Evolutionary conservation across 2,329 filamentous ascomycete genomes (phyloP), one percentile per base, ranked within the genome.

Genomic region (Alternaria triticimaculans): DNA sequence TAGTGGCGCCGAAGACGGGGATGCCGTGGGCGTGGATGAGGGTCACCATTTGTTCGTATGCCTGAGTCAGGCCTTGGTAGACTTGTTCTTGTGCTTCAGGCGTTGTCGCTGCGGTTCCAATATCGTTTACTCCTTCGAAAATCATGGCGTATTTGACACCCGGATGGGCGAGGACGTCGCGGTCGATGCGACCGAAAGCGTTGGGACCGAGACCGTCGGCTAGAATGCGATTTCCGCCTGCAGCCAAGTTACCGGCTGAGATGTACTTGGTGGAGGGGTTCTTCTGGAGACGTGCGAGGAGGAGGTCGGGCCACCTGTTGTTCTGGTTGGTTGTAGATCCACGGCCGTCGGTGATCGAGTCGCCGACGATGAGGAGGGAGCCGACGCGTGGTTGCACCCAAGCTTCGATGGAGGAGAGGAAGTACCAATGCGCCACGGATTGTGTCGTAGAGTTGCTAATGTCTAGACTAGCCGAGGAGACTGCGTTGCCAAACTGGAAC

Each of bases 181-280:
- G 84, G 72, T 89, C 85, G 65, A 91, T 84, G 5, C 89, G 86
- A 44, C 84, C 81, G 30, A 90, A 79, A 1, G 87, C 84, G 41
- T 86, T 87, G 3, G 89, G 89, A 0, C 90, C 89, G 0, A 90
- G 82, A 0, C 89, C 87, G 55, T 89, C 88, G 10, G 80, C 79
- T 1, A 92, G 83, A 3, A 92, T 84, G 0, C 88, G 81, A 76
- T 92, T 92, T n/a, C 89, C 90, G 48, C 89, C 89, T 1, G 89
- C 89, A 2, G 89, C 89, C 77, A 91, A 87, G 79, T 92, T 91
- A 66, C 85, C 82, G 12, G 91, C 78, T 12, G 84, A 84, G 55
- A 91, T 83, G 64, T 85, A 79, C 21, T 78, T 80, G 50, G 85
- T 84, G 12, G 76, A 66, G 10, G 76, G 73, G 50, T 25, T 53